These are phyloP conservation scores for Schwanniomyces yamadae DNA, from an alignment of 805 yeast species.

Conservation along the genomic window DNA sequence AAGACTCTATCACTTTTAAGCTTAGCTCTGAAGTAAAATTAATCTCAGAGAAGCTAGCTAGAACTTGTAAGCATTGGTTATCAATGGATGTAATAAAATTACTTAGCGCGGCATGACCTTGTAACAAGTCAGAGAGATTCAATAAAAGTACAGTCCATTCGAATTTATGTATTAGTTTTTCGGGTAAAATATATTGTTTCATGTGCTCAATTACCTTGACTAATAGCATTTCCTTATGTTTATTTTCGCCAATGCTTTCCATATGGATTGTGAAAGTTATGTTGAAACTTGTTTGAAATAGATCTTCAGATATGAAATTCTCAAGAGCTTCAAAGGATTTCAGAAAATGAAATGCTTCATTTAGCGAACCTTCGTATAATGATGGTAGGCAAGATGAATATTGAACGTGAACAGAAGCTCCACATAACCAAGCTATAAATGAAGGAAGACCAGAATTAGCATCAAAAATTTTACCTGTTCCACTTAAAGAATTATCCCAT, in stretches of 20 bases:
- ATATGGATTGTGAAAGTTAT: neutral
- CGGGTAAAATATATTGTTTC: neutral
- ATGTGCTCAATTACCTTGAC: slow-evolving; percentile 1
- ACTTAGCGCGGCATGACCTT: neutral
- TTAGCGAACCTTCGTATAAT: neutral
- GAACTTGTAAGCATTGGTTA: slow-evolving; percentile 11
- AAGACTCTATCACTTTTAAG: slow-evolving; percentile 6
- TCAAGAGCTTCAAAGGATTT: neutral
- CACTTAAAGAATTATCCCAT: slow-evolving; percentile 31
- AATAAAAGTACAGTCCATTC: slow-evolving; percentile 6
- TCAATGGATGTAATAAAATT: slow-evolving; percentile 14
- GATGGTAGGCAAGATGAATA: no score
- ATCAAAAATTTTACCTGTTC: slow-evolving; percentile 6
- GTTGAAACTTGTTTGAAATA: neutral
- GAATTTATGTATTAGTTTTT: neutral
- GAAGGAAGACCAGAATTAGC: slow-evolving; percentile 19
- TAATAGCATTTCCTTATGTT: neutral
- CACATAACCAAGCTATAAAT: slow-evolving; percentile 48
- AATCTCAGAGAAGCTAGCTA: slow-evolving; percentile 8
- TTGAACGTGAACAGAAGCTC: slow-evolving; percentile 8
- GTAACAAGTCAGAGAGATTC: slow-evolving; percentile 1
- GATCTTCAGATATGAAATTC: neutral
- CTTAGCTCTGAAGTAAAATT: slow-evolving; percentile 3
- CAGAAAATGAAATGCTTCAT: slow-evolving; percentile 1
- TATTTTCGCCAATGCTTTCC: slow-evolving; percentile 4